Percentiles rank a stretch among this genome's conserved stretches.
Evolutionary conservation across 2,329 filamentous ascomycete species (phyloP).

Genomic region (Ophiostoma triangulosporum): DNA sequence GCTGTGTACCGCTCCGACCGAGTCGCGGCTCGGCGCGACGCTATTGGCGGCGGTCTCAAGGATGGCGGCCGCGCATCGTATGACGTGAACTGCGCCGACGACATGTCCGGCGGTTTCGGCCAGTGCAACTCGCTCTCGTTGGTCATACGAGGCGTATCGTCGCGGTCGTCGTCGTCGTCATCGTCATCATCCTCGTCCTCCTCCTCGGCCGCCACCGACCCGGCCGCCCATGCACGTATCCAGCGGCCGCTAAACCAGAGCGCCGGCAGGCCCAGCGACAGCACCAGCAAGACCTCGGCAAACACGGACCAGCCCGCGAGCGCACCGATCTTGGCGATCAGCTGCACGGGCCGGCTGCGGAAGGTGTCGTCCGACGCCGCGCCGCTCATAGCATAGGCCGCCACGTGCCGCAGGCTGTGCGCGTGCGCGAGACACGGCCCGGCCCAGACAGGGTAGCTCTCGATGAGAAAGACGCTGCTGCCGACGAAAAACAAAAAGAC

Average conservation of each 20-base stretch:
- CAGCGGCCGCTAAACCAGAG: slow-evolving; percentile 19
- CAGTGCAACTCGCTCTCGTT: neutral
- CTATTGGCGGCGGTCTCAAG: neutral
- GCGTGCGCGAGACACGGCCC: slow-evolving; percentile 23
- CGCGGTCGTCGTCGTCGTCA: neutral
- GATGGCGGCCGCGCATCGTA: neutral
- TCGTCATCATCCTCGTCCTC: neutral
- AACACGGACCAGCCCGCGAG: slow-evolving; percentile 20
- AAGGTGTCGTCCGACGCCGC: neutral
- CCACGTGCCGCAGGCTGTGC: slow-evolving; percentile 20
- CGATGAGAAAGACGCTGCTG: slow-evolving; percentile 21
- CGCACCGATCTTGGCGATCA: slow-evolving; percentile 18
- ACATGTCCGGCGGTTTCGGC: neutral
- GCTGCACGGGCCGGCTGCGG: slow-evolving; percentile 17
- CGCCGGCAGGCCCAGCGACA: slow-evolving; percentile 18
- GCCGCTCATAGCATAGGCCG: slow-evolving; percentile 17
- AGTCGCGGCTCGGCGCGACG: neutral
- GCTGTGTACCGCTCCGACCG: neutral
- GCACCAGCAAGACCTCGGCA: slow-evolving; percentile 20
- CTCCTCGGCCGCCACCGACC: slow-evolving; percentile 12
- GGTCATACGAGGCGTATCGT: neutral
- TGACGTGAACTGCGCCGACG: neutral
- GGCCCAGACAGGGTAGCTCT: slow-evolving; percentile 22
- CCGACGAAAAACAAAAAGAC: slow-evolving; percentile 18
- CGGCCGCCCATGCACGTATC: slow-evolving; percentile 19